Percentiles rank a stretch among this genome's conserved stretches.
Evolutionary conservation across 495 filamentous ascomycete genomes (phyloP).

Genomic region (Penicillium fimorum): DNA sequence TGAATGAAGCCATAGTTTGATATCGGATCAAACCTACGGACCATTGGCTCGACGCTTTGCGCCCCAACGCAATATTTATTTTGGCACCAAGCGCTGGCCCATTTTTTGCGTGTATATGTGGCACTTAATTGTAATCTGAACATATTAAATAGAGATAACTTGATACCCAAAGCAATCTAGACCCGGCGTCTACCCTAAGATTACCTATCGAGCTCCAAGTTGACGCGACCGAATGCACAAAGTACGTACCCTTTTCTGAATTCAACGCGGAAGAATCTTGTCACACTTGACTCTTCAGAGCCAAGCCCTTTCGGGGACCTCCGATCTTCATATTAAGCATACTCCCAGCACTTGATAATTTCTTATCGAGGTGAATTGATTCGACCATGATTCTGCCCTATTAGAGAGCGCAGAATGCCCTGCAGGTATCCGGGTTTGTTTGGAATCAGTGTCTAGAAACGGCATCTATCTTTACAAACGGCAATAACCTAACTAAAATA

Average conservation of each 20-base stretch:
- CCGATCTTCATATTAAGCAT: too few species aligned
- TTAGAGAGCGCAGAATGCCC: too few species aligned
- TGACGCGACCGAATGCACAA: conserved; percentile 13
- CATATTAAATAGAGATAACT: conserved; percentile 1
- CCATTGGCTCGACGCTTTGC: background rate
- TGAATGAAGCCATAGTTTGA: conserved; percentile 9
- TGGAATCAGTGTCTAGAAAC: background rate
- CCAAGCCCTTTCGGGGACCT: background rate
- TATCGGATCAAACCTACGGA: background rate
- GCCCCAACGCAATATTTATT: background rate
- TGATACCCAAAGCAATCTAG: background rate
- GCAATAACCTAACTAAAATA: background rate
- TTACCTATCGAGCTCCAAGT: background rate
- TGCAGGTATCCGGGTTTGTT: background rate
- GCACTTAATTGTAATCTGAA: conserved; percentile 14
- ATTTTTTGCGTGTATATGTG: conserved; percentile 6
- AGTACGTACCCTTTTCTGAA: conserved; percentile 18
- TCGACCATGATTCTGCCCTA: too few species aligned
- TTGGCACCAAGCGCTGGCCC: conserved; percentile 10
- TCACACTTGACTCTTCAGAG: conserved; percentile 26
- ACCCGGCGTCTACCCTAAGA: background rate
- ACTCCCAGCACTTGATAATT: too few species aligned
- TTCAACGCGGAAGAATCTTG: conserved; percentile 30
- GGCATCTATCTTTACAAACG: background rate
- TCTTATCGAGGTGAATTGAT: too few species aligned